Base-by-base conservation (phyloP, 192 early-diverging fungal genomes). In the Gonapodya sp. region DNA sequence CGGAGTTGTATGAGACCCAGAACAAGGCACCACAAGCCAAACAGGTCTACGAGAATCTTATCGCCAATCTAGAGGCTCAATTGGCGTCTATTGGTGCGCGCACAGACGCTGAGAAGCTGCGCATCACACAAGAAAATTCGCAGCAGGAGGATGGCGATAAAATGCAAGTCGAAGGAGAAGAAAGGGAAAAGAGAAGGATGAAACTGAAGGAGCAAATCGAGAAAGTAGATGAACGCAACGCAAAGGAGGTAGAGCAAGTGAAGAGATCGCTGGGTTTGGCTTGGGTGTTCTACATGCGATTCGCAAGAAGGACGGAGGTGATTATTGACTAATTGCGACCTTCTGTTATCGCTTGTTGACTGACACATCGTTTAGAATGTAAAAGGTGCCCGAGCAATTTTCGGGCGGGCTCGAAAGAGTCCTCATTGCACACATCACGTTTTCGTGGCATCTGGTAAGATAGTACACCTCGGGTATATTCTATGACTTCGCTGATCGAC, bases 211-310 rank as follows among this genome's bases (percentile, higher is more conserved):
- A 93, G 78, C 82, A 86, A 34, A 84, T 91, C 32, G 79, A 78
- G n/a, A 88, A 88, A 77, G 87, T 93, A 35, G 91, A 94, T 81
- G 86, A 86, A 30, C 82, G 83, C 36, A 73, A 85, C 33, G 86
- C 83, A 64, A 87, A 89, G 79, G 84, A 82, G 33, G 79, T 93
- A 2, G 87, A 86, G 2, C 85, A 87, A 30, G 80, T 89, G 81
- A 90, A 89, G 78, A 85, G 89, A 75, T 87, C 86, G 0, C 88
- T 91, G 80, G 89, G 89, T 2, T 80, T 95, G 36, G 89, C 91
- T 24, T 97, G 95, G 94, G 93, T 97, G 78, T 93, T 93, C 82
- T 94, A 95, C 79, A 94, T 97, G 94, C 88, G 94, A 24, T 90
- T 92, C 79, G 85, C 89, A 18, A 89, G 96, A 83, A 83, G 97